phyloP scores from a whole-genome alignment of 129 eudicot genomes.

The Saussurea involucrata region DNA sequence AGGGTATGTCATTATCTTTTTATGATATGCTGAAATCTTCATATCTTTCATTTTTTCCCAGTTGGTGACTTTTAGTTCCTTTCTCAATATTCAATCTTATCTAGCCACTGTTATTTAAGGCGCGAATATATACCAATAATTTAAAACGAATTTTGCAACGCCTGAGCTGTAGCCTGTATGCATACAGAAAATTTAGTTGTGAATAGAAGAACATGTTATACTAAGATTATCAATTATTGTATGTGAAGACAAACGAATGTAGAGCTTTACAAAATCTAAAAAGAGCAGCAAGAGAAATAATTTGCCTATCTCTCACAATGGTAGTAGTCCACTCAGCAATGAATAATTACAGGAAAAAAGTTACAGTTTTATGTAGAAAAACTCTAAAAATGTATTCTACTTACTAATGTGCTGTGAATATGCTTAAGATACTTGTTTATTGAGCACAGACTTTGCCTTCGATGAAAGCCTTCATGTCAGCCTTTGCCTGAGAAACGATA shows the following conservation, averaged over 20 bases:
- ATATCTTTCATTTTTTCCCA: not conserved
- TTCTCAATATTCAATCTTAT: not conserved
- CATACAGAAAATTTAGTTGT: not conserved
- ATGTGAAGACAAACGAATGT: not conserved
- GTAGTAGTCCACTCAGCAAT: not conserved
- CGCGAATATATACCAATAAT: not conserved
- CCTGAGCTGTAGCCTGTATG: not conserved
- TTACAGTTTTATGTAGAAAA: not conserved
- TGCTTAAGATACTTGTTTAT: not conserved
- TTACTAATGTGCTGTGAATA: not conserved
- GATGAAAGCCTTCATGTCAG: too few species aligned
- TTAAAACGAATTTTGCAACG: not conserved
- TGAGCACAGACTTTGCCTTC: not conserved
- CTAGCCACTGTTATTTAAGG: not conserved
- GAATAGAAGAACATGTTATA: not conserved
- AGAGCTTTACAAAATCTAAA: not conserved
- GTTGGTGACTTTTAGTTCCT: not conserved
- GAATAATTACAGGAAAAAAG: not conserved
- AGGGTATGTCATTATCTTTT: slow-evolving; percentile 36
- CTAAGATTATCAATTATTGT: not conserved
- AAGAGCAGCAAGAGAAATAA: not conserved
- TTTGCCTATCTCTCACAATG: not conserved
- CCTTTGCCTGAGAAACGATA: not conserved
- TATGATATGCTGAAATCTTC: not conserved
- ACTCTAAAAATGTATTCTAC: not conserved